Conservation (phyloP, 495 filamentous ascomycete species). For the Talaromyces stipitatus region DNA sequence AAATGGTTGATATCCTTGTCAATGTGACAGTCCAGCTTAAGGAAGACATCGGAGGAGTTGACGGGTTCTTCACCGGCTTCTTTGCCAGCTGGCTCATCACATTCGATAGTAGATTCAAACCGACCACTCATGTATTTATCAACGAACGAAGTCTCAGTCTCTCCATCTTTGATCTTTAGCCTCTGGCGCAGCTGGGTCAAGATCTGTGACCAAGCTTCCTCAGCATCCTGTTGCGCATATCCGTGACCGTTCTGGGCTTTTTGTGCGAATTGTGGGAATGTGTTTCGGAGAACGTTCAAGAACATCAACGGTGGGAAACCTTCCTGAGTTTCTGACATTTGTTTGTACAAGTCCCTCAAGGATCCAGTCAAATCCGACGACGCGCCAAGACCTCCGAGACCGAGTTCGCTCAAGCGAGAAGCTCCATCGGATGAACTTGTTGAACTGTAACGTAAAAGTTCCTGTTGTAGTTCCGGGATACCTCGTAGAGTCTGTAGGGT, state of each 20-base stretch:
- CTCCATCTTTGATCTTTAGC: slow-evolving; percentile 56
- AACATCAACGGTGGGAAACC: slow-evolving; percentile 83
- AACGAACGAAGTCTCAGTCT: slow-evolving; percentile 58
- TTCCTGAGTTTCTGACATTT: slow-evolving; percentile 88
- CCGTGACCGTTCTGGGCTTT: slow-evolving; percentile 69
- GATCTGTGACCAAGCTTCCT: slow-evolving; percentile 98
- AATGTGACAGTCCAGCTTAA: slow-evolving; percentile 96
- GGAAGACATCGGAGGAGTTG: slow-evolving; percentile 62
- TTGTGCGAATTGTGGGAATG: slow-evolving; percentile 94
- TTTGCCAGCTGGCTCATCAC: slow-evolving; percentile 70
- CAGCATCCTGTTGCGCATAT: slow-evolving; percentile 93
- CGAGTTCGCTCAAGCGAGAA: slow-evolving; percentile 40
- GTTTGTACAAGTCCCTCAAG: slow-evolving; percentile 80
- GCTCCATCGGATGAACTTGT: slow-evolving; percentile 22
- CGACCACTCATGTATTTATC: slow-evolving; percentile 83
- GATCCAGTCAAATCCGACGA: slow-evolving; percentile 70
- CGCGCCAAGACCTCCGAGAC: slow-evolving; percentile 50
- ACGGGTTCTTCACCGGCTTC: slow-evolving; percentile 69
- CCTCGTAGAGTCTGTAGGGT: slow-evolving; percentile 83
- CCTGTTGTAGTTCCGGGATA: slow-evolving; percentile 84
- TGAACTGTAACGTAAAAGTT: slow-evolving; percentile 60
- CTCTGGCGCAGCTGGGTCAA: slow-evolving; percentile 76
- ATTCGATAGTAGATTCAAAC: slow-evolving; percentile 69
- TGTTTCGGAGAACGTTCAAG: slow-evolving; percentile 67
- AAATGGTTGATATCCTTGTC: slow-evolving; percentile 78